A percentile compares a stretch with the other conserved stretches of the same genome.
Conservation (phyloP, 192 early-diverging fungal genomes). For the Coemansia sp. region DNA sequence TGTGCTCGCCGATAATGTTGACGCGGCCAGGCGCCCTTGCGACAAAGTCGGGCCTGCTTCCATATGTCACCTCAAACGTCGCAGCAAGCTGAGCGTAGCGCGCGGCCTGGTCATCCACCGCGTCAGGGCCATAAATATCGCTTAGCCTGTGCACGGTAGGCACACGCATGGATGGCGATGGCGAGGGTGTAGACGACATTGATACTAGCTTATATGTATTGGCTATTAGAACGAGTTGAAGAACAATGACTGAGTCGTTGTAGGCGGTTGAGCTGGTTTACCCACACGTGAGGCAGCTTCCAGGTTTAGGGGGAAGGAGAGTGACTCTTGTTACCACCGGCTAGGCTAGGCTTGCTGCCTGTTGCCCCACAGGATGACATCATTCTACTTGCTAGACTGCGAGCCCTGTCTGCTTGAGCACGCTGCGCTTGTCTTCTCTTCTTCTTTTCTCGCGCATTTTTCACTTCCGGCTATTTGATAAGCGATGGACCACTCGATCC, state of each 20-base stretch:
- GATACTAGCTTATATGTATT: too few relatives aligned
- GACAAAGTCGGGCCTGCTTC: conserved; percentile 73
- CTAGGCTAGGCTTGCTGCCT: neutral
- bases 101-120: conserved; percentile 19
- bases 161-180: neutral
- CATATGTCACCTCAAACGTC: conserved; percentile 60
- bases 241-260: too few relatives aligned
- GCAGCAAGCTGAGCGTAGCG: conserved; percentile 60
- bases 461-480: neutral
- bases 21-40: conserved; percentile 93
- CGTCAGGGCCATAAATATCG: conserved; percentile 37
- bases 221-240: too few relatives aligned
- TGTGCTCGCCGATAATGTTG: conserved; percentile 97
- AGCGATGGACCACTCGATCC: conserved; percentile 2
- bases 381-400: too few relatives aligned
- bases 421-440: neutral
- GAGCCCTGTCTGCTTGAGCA: too few relatives aligned
- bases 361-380: too few relatives aligned
- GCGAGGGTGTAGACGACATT: too few relatives aligned
- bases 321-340: neutral
- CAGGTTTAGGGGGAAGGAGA: neutral
- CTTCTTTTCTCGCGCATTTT: neutral
- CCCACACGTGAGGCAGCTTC: too few relatives aligned
- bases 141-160: conserved; percentile 22
- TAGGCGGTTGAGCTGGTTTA: too few relatives aligned